Percentiles rank a stretch among this genome's conserved stretches.
phyloP scores from a whole-genome alignment of 2,329 filamentous ascomycete species.

The Diplodia scrobiculata region DNA sequence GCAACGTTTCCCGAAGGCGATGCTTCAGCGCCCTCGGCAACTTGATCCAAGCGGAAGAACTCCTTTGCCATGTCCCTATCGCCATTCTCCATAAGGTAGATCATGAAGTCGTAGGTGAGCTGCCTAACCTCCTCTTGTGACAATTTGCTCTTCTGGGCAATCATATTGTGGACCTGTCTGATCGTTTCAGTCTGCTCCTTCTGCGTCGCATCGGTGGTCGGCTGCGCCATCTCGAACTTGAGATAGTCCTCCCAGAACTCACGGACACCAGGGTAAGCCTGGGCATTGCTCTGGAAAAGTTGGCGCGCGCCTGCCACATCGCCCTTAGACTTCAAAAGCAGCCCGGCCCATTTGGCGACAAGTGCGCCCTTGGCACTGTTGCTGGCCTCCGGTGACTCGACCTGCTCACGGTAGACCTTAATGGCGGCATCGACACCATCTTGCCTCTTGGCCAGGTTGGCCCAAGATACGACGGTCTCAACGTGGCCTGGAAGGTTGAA shows the following conservation, averaged over 20 bases:
- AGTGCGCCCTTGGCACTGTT: conserved; percentile 82
- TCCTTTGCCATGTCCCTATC: conserved; percentile 82
- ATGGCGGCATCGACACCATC: conserved; percentile 82
- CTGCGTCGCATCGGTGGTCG: conserved; percentile 67
- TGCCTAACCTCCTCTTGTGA: conserved; percentile 69
- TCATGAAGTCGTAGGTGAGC: conserved; percentile 75
- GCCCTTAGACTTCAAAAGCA: conserved; percentile 86
- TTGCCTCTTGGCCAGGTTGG: conserved; percentile 82
- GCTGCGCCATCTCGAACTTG: conserved; percentile 83
- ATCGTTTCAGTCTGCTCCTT: conserved; percentile 69
- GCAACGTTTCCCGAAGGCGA: neutral
- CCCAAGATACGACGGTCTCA: conserved; percentile 84
- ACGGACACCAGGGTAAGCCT: conserved; percentile 81
- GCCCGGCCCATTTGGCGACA: conserved; percentile 81
- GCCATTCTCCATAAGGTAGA: conserved; percentile 80
- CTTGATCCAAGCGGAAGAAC: conserved; percentile 78
- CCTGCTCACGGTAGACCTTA: conserved; percentile 76
- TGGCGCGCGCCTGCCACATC: conserved; percentile 77
- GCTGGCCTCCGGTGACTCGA: conserved; percentile 71
- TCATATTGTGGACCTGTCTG: conserved; percentile 74
- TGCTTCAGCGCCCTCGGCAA: conserved; percentile 69
- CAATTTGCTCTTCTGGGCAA: conserved; percentile 72
- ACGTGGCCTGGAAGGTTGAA: conserved; percentile 75
- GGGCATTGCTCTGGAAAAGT: conserved; percentile 78
- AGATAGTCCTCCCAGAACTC: conserved; percentile 91